Conservation (phyloP, 352 stramenopile species). For the Pythium chondricola region DNA sequence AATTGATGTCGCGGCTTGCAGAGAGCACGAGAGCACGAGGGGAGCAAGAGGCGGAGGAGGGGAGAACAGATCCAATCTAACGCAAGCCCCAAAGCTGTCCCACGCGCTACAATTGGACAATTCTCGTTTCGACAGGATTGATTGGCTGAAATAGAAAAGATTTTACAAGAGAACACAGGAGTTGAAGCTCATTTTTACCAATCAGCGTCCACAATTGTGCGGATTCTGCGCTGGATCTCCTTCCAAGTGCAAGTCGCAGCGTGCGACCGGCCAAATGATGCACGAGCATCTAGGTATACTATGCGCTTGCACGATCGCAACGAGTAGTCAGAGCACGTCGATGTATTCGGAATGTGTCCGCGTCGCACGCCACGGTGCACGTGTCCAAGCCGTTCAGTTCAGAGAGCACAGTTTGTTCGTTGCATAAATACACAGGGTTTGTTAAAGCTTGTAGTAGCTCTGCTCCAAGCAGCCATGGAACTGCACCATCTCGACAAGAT, state of each 20-base stretch:
- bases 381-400: no score
- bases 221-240: constrained; percentile 16
- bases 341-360: no score
- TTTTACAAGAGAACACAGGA: neutral
- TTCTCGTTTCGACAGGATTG: neutral
- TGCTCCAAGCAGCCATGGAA: no score
- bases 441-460: no score
- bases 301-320: no score
- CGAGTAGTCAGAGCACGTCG: no score
- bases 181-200: constrained; percentile 14
- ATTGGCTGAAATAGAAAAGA: neutral
- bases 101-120: constrained; percentile 14
- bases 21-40: neutral
- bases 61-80: neutral
- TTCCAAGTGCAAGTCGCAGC: constrained; percentile 8
- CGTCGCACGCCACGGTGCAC: no score
- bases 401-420: no score
- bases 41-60: neutral
- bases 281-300: no score
- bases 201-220: neutral
- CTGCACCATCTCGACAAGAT: no score
- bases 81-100: constrained; percentile 1
- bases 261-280: no score
- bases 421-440: no score
- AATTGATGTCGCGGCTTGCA: neutral